Evolutionary conservation across 176 grass and related monocot genomes (phyloP), one percentile per base, ranked within the genome.

Genomic region (Lolium perenne): DNA sequence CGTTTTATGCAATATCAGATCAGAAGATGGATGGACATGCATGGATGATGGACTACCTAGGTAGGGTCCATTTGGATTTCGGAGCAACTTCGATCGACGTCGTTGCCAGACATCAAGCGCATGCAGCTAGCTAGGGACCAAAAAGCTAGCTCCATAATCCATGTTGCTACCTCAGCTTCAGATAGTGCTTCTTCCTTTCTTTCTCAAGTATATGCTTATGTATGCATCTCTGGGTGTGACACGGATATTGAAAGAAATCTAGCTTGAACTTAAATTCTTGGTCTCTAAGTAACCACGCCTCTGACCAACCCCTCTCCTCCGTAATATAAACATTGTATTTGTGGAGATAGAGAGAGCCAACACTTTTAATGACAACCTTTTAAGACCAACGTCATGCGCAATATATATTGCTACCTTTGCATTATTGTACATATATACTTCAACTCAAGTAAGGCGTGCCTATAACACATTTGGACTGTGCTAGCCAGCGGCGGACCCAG

Each of bases 351-450:
- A 65, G 23, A 63, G 22, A 62, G 5, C 25, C 25, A 15, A 1
- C 64, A 7, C 29, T 8, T 67, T 38, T 3, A 17, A 0, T 38
- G 13, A 35, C 25, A 67, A 16, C 15, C 65, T 68, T 68, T 68
- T 18, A 35, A 38, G 32, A 4, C 15, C 38, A 68, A 68, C 32
- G 65, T 68, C 65, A 69, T 69, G 65, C 32, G 65, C 65, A 66
- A 8, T 66, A 66, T 40, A 67, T 38, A 35, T 67, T 38, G 64
- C 6, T 67, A 14, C 12, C 62, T 29, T 22, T 18, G 2, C 64
- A 67, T 67, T 67, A 67, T 67, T 67, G 64, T 67, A 8, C 6
- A 64, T 67, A 67, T 14, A 64, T 67, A 67, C 29, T 67, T 38
- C 38, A 38, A 17, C 14, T 15, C 38, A 67, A 67, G 6, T 38